A percentile compares a stretch with the other conserved stretches of the same genome.
These are phyloP conservation scores for Pichia californica DNA, from an alignment of 805 yeast genomes.

Conservation along the genomic window DNA sequence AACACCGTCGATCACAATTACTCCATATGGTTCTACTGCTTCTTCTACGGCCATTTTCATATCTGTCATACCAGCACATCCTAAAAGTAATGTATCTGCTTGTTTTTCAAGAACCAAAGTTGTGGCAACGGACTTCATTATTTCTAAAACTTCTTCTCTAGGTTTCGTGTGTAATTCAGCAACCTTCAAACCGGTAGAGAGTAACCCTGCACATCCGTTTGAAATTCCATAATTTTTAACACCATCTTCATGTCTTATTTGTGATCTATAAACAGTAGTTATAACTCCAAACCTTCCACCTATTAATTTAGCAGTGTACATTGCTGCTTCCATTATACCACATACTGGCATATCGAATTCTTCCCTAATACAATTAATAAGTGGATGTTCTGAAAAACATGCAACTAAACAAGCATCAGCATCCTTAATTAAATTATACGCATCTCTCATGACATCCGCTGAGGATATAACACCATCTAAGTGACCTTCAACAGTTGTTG, in stretches of 20 bases:
- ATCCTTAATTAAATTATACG: slow-evolving; percentile 22
- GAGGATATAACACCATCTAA: slow-evolving; percentile 30
- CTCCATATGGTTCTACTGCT: slow-evolving; percentile 86
- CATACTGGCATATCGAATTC: slow-evolving; percentile 30
- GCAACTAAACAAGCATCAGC: slow-evolving; percentile 30
- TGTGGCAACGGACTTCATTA: slow-evolving; percentile 24
- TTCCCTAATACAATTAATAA: slow-evolving; percentile 29
- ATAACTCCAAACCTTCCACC: slow-evolving; percentile 31
- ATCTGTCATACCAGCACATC: slow-evolving; percentile 76
- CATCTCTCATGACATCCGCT: slow-evolving; percentile 27
- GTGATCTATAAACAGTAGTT: slow-evolving; percentile 27
- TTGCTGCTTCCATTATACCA: slow-evolving; percentile 32
- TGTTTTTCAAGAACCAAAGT: slow-evolving; percentile 21
- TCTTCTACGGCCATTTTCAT: slow-evolving; percentile 91
- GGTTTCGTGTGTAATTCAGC: slow-evolving; percentile 29
- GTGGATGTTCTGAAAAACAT: slow-evolving; percentile 32
- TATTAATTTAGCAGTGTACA: slow-evolving; percentile 27
- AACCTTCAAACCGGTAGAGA: slow-evolving; percentile 28
- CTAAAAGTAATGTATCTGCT: slow-evolving; percentile 59
- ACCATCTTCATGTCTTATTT: slow-evolving; percentile 28
- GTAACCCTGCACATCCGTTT: slow-evolving; percentile 29
- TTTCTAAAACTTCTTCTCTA: slow-evolving; percentile 23
- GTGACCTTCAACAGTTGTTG: slow-evolving; percentile 29
- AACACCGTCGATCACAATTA: slow-evolving; percentile 64
- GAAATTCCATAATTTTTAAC: slow-evolving; percentile 25